These are phyloP conservation scores for Dactylellina sp. DNA, from an alignment of 2,329 filamentous ascomycete genomes.

Conservation along the genomic window DNA sequence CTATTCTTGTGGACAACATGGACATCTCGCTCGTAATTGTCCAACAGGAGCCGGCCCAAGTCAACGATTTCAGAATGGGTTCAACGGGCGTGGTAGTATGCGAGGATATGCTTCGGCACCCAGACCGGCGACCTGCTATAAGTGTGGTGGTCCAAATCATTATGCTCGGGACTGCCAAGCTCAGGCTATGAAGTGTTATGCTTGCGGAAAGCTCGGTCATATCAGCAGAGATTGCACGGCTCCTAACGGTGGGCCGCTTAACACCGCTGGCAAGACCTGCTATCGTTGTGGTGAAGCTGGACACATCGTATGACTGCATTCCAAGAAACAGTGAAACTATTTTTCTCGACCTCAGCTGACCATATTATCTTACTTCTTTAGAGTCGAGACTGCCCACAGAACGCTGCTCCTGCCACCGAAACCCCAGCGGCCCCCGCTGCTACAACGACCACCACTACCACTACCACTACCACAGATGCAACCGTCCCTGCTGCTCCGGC, in stretches of 20 bases:
- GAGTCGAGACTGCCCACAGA: conserved; percentile 84
- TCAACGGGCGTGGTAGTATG: conserved; percentile 76
- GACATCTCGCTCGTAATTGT: conserved; percentile 73
- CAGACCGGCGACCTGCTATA: conserved; percentile 78
- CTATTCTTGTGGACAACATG: conserved; percentile 94
- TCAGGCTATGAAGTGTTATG: conserved; percentile 98
- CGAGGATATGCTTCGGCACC: conserved; percentile 80
- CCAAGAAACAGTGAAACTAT: not conserved
- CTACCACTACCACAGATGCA: conserved; percentile 64
- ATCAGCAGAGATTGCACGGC: conserved; percentile 85
- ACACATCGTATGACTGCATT: conserved; percentile 67
- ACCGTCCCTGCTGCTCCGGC: conserved; percentile 35
- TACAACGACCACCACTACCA: conserved; percentile 62
- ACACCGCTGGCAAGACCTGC: conserved; percentile 97
- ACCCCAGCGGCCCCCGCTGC: conserved; percentile 64
- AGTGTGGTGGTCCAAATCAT: conserved; percentile 90
- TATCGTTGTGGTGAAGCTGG: conserved; percentile 96
- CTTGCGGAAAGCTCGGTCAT: conserved; percentile 83
- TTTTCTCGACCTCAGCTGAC: not conserved
- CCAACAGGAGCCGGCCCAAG: conserved; percentile 70
- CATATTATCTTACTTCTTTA: not conserved
- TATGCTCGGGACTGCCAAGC: conserved; percentile 98
- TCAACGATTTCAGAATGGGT: conserved; percentile 70
- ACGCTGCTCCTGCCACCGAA: conserved; percentile 68
- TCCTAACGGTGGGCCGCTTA: conserved; percentile 93